phyloP scores from a whole-genome alignment of 2,329 filamentous ascomycete genomes.

The Botrytis sinoallii region DNA sequence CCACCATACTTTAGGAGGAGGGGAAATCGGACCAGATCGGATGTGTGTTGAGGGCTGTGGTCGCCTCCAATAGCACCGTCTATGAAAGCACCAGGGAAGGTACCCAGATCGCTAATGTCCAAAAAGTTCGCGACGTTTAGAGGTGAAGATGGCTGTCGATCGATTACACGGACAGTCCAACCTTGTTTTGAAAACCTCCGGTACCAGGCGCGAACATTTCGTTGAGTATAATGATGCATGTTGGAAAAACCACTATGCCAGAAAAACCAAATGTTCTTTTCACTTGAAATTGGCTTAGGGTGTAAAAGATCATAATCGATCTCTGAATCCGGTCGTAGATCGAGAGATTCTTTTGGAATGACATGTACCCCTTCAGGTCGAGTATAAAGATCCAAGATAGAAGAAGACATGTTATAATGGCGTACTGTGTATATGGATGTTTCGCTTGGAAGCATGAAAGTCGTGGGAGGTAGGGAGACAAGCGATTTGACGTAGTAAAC shows the following conservation, averaged over 20 bases:
- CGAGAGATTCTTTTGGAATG: slow-evolving; percentile 43
- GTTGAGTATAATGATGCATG: slow-evolving; percentile 51
- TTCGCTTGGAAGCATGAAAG: neutral
- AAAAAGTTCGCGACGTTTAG: slow-evolving; percentile 50
- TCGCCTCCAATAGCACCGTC: slow-evolving; percentile 48
- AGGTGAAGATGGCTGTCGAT: slow-evolving; percentile 44
- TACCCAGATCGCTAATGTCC: slow-evolving; percentile 42
- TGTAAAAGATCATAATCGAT: slow-evolving; percentile 45
- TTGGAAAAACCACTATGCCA: slow-evolving; percentile 50
- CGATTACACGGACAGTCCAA: slow-evolving; percentile 53
- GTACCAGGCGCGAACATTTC: slow-evolving; percentile 53
- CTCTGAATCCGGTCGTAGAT: slow-evolving; percentile 46
- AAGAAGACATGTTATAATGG: slow-evolving; percentile 21
- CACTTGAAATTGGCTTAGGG: slow-evolving; percentile 40
- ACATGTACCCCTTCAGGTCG: slow-evolving; percentile 43
- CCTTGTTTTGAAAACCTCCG: slow-evolving; percentile 50
- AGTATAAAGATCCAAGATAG: slow-evolving; percentile 34
- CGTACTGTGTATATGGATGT: neutral
- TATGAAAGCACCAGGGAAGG: slow-evolving; percentile 50
- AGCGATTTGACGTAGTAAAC: neutral
- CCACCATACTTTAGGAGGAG: slow-evolving; percentile 56
- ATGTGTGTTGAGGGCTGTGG: slow-evolving; percentile 53
- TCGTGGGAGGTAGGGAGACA: no score
- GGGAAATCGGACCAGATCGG: slow-evolving; percentile 57
- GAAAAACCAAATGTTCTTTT: slow-evolving; percentile 58